These are phyloP conservation scores for Millerago galiae DNA, from an alignment of 805 yeast species.

Conservation along the genomic window DNA sequence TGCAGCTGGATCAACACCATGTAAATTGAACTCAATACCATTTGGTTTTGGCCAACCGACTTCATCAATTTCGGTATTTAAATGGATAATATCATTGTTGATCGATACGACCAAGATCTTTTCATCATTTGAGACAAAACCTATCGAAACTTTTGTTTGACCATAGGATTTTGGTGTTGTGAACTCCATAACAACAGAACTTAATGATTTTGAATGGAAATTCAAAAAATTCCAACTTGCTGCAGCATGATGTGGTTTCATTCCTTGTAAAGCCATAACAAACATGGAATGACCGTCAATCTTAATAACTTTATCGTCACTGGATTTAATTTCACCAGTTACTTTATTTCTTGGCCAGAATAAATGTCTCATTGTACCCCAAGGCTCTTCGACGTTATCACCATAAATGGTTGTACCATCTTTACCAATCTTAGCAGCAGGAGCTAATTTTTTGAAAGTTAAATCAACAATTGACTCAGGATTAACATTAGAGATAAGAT, in stretches of 20 bases:
- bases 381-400: slow-evolving; percentile 73
- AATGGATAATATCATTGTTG: slow-evolving; percentile 58
- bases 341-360: slow-evolving; percentile 92
- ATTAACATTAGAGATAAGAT: slow-evolving; percentile 58
- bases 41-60: slow-evolving; percentile 92
- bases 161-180: slow-evolving; percentile 91
- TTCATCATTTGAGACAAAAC: slow-evolving; percentile 60
- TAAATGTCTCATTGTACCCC: slow-evolving; percentile 96
- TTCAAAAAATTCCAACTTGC: slow-evolving; percentile 92
- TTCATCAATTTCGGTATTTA: slow-evolving; percentile 47
- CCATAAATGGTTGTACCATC: slow-evolving; percentile 88
- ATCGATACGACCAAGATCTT: slow-evolving; percentile 61
- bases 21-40: slow-evolving; percentile 51
- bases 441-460: slow-evolving; percentile 50
- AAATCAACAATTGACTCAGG: slow-evolving; percentile 69
- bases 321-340: slow-evolving; percentile 53
- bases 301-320: slow-evolving; percentile 25
- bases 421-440: slow-evolving; percentile 84
- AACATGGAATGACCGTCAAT: slow-evolving; percentile 54
- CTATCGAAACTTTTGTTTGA: slow-evolving; percentile 71
- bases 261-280: slow-evolving; percentile 95
- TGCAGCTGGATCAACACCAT: slow-evolving; percentile 41
- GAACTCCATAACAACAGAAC: slow-evolving; percentile 90
- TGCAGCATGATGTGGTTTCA: slow-evolving; percentile 99
- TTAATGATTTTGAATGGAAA: slow-evolving; percentile 68